phyloP scores from a whole-genome alignment of 1,284 basidiomycete genomes.

The Omphalotus olearius region DNA sequence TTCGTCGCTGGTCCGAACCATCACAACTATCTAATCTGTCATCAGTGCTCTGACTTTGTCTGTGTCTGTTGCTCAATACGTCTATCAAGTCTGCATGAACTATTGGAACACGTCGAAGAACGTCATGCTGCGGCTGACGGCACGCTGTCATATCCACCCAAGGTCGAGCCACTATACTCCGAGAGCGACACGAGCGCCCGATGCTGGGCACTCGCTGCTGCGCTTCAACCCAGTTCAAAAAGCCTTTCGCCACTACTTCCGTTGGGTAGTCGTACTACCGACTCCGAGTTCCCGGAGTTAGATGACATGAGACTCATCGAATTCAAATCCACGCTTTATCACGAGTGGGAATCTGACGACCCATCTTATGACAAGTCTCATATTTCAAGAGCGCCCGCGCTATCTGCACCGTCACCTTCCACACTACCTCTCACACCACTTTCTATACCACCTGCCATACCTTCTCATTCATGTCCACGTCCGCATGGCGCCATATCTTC shows the following conservation, averaged over 20 bases:
- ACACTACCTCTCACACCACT: background rate
- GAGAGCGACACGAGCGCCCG: background rate
- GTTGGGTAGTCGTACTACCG: too few relatives aligned
- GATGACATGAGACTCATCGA: too few relatives aligned
- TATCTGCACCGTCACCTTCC: background rate
- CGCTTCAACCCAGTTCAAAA: too few relatives aligned
- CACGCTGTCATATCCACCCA: background rate
- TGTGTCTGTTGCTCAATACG: constrained; percentile 13
- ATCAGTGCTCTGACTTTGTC: constrained; percentile 13
- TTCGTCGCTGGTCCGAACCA: background rate
- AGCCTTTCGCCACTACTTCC: too few relatives aligned
- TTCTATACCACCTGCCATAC: background rate
- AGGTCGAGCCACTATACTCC: background rate
- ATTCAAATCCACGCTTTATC: background rate
- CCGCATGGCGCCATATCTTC: background rate
- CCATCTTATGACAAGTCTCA: background rate
- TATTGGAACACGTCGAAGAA: constrained; percentile 12
- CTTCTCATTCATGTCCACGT: background rate
- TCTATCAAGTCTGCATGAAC: constrained; percentile 10
- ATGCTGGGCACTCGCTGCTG: too few relatives aligned
- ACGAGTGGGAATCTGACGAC: background rate
- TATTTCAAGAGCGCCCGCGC: background rate
- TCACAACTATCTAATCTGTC: background rate
- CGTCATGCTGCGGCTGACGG: constrained; percentile 1
- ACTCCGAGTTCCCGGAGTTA: too few relatives aligned